Evolutionary conservation across 495 filamentous ascomycete species (phyloP).

Genomic region (Trichocladium uniseriatum): DNA sequence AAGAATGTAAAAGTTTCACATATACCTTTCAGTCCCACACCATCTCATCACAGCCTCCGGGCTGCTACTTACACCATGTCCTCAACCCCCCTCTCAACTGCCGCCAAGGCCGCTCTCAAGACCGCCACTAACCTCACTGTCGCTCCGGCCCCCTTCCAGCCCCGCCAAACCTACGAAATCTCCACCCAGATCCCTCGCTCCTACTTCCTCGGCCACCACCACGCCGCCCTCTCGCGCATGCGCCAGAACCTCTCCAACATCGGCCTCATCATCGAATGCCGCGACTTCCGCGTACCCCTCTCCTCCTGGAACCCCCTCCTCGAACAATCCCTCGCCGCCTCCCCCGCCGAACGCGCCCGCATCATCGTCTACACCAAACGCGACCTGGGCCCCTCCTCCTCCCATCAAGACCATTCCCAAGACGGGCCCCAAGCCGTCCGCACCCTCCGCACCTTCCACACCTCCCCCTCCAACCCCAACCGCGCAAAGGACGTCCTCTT

Average conservation of each 20-base stretch:
- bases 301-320: conserved; percentile 88
- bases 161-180: conserved; percentile 59
- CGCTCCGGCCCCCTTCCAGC: conserved; percentile 49
- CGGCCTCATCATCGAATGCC: conserved; percentile 87
- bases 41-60: too few relatives aligned
- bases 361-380: conserved; percentile 87
- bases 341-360: conserved; percentile 45
- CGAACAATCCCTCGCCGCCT: conserved; percentile 57
- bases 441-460: conserved; percentile 21
- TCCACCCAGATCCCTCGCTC: conserved; percentile 64
- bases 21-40: too few relatives aligned
- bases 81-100: conserved; percentile 1
- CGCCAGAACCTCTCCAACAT: conserved; percentile 69
- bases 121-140: conserved; percentile 17
- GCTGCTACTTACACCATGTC: conserved; percentile 12
- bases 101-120: conserved; percentile 7
- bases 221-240: conserved; percentile 75
- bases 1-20: too few relatives aligned
- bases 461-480: not conserved
- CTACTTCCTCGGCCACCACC: conserved; percentile 96
- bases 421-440: not conserved
- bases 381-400: conserved; percentile 50
- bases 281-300: conserved; percentile 83
- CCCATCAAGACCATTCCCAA: not conserved
- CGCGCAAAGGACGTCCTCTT: conserved; percentile 47